Evolutionary conservation across 108 stramenopile genomes (phyloP), one percentile per base, ranked within the genome.

Genomic region (Pseudonitzschia multiseries): DNA sequence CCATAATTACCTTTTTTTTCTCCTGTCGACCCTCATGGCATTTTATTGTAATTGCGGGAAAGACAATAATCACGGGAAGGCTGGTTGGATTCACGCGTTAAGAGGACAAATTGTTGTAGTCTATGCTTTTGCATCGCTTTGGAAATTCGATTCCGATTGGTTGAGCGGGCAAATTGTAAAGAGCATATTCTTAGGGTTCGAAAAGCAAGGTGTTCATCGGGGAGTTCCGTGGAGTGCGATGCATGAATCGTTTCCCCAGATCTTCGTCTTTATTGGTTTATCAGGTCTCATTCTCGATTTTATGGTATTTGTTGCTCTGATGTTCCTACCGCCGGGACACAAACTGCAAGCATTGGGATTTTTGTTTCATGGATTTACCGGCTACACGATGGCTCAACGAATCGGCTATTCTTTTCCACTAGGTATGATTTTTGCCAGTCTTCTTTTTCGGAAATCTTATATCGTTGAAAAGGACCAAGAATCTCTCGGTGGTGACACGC

Each of bases 91-190:
- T 40, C 61, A 62, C 36, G 61, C 61, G 36, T 17, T 62, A 33
- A 32, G 61, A 14, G 61, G 61, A 40, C 61, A 62, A 40, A 62
- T 62, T n/a, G 36, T 62, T 1, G 36, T 62, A 4, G 61, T 62
- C n/a, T 62, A 62, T 62, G 29, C 32, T 21, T 62, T 62, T 62
- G 61, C 61, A 33, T 62, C 61, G 10, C 36, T 62, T n/a, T 62
- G 61, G 61, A 62, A 62, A 33, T 33, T 33, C n/a, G 61, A 62
- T 62, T 40, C 36, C 8, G 61, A 62, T 62, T 62, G 61, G 61
- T 21, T 62, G 32, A 29, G 10, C n/a, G 61, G 61, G 17, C 14
- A 18, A 20, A 33, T 31, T 6, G 36, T 62, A 6, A 14, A 33
- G 29, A 33, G 15, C 0, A 62, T 62, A 4, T 62, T 62, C 36